Base-by-base conservation (phyloP, 768 basidiomycete genomes). In the Mycena belliarum region DNA sequence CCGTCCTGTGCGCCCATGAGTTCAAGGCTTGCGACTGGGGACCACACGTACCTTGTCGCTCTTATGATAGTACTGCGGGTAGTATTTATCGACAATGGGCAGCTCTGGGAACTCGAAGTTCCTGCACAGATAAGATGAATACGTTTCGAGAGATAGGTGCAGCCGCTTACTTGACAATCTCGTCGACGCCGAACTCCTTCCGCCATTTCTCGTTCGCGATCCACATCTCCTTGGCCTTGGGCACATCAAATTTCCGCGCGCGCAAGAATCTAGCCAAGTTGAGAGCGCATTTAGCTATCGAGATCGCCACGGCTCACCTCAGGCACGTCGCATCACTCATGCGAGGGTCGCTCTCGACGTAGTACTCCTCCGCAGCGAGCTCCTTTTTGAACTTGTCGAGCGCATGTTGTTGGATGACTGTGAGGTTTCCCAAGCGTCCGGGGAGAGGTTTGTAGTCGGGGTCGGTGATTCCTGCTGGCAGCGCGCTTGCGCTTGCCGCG, bases 51-150 rank as follows among this genome's bases (percentile, higher is more conserved):
- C 93, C 80, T 88, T 94, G 80, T 98, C 96, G 64, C 80, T 89
- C 78, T 93, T 95, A 78, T 98, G 96, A 72, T 98, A 97, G 74
- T 84, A 97, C 67, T 96, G 94, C 2, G 95, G 95, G 68, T 97
- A 98, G 66, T 89, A 93, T 75, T 91, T 89, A 80, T 94, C 85
- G 9, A 98, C 95, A 65, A 85, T 80, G 35, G 72, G 74, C 68
- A 87, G 88, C 73, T 97, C 95, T 54, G 82, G 82, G 73, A 95
- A 98, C 50, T 89, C 84, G 69, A 97, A 98, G 69, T 82, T 87
- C 64, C 93, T 93, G 59, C 37, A 42, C n/a, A 26, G n/a, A 16
- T 42, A 4, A 3, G 49, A 45, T 44, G 44, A 44, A 35, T 14
- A 26, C n/a, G 58, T 49, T 2, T 20, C n/a, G 4, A n/a, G 7